Evolutionary conservation across 2,329 filamentous ascomycete genomes (phyloP), one percentile per base, ranked within the genome.

Genomic region (Penicillium brevicompactum): DNA sequence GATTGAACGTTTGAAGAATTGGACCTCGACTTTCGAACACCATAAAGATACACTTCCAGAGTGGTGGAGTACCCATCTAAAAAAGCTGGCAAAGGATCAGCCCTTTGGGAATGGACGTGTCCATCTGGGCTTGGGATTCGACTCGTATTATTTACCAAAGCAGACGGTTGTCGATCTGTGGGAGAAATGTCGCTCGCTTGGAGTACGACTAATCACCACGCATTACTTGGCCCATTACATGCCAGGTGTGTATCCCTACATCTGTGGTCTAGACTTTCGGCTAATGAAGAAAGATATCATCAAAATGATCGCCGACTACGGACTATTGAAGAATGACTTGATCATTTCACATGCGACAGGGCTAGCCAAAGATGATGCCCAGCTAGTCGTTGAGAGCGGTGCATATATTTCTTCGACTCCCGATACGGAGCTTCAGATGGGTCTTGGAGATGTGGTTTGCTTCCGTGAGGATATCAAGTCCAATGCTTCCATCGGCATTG

Each of bases 341-440:
- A 52, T 69, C n/a, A 30, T 69, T 16, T 68, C 67, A 1, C 63
- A 69, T 32, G 58, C 60, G 31, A 69, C 46, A 22, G 60, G 62
- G 11, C 32, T 64, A 6, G 51, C 60, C 1, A 9, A 51, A 8
- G 34, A 38, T 8, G 68, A 71, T 18, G 49, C 59, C 4, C 27
- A 62, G 9, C 59, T 61, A 5, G 54, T 71, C 14, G 53, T 53
- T 5, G 24, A 62, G 14, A 51, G 51, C 2, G 53, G 57, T 2
- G 55, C 62, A 0, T 64, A 57, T 32, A 53, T 70, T 37, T 68
- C 68, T 7, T 58, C 62, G 11, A 71, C 68, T 2, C 68, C 69
- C 4, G 63, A 67, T 30, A 69, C 68, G 11, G 69, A 71, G 45
- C 45, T 69, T 14, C 67, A 70, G 43, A 72, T 72, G 69, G 67